Percentiles rank a stretch among this genome's conserved stretches.
These are phyloP conservation scores for Chrysoporthe austroafricana DNA, from an alignment of 2,329 filamentous ascomycete species.

Conservation along the genomic window DNA sequence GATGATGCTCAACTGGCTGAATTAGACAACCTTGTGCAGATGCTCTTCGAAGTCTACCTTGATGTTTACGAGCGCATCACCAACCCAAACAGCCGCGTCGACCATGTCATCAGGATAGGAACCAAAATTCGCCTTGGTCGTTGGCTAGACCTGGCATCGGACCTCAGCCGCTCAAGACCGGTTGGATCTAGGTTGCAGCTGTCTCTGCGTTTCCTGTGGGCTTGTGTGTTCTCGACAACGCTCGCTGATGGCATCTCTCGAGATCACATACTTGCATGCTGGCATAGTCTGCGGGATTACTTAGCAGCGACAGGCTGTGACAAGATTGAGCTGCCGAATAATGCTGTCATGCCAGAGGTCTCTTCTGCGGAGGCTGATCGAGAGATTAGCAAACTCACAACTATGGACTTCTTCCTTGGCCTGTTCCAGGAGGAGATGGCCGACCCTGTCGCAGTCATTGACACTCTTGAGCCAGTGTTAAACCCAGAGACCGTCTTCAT, in stretches of 20 bases:
- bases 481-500: conserved; percentile 67
- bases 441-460: conserved; percentile 83
- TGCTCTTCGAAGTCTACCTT: conserved; percentile 65
- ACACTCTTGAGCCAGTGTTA: conserved; percentile 88
- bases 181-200: conserved; percentile 44
- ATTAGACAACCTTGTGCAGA: conserved; percentile 54
- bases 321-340: conserved; percentile 74
- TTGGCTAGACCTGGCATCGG: conserved; percentile 56
- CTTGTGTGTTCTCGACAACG: conserved; percentile 57
- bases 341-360: conserved; percentile 84
- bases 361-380: conserved; percentile 83
- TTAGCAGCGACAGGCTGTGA: conserved; percentile 46
- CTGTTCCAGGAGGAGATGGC: conserved; percentile 84
- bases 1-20: conserved; percentile 32
- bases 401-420: conserved; percentile 93
- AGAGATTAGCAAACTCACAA: conserved; percentile 89
- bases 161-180: conserved; percentile 45
- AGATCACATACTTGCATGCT: conserved; percentile 61
- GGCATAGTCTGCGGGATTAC: conserved; percentile 60
- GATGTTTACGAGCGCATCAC: conserved; percentile 64
- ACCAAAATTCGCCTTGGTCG: conserved; percentile 54
- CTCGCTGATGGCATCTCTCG: conserved; percentile 56
- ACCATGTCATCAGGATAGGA: conserved; percentile 51
- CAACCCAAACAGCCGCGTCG: conserved; percentile 59
- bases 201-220: conserved; percentile 61